Base-by-base conservation (phyloP, 73 alveolate genomes). In the Vitrella brassicaformis region DNA sequence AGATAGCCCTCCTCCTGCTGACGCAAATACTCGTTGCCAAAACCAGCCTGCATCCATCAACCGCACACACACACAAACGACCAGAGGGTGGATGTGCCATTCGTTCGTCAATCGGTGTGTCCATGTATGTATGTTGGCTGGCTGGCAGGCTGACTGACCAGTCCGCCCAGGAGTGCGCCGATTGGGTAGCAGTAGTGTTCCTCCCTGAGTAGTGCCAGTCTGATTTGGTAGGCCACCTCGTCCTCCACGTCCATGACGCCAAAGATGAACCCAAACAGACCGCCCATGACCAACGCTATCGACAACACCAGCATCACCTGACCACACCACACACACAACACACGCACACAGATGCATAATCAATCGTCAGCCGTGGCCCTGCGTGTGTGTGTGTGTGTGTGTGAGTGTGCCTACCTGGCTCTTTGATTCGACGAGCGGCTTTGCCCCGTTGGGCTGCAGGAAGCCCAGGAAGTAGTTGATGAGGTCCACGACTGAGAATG, bases 201-300 rank as follows among this genome's bases (percentile, higher is more conserved):
- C 78, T 77, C 84, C 14, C 84, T 66, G 32, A 77, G 68, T 30
- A 77, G 72, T 25, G 84, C 84, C 56, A 77, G 31, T 14, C 84
- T 71, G 71, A 77, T 77, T 39, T 77, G 84, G 68, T 77, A 77
- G 71, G 72, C 69, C 84, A 77, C 84, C 30, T 68, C 84, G 47
- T 77, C 84, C 72, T 77, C 84, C 47, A 77, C 84, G 26, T 77
- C 84, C 84, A 77, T 77, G 31, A 77, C 72, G 68, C 84, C 84
- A 30, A 77, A 77, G 72, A 77, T 77, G 28, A 77, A 75, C 31
- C 84, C 84, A 19, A 77, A 77, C 25, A 77, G 77, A 0, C 84
- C 84, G 31, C 84, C 84, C 84, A 77, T 77, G 68, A 77, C 47
- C 68, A 77, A 27, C 30, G 84, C 84, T n/a, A 73, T 46, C 0